Evolutionary conservation across 192 early-diverging fungal genomes (phyloP).

Genomic region (Podila clonocystis): DNA sequence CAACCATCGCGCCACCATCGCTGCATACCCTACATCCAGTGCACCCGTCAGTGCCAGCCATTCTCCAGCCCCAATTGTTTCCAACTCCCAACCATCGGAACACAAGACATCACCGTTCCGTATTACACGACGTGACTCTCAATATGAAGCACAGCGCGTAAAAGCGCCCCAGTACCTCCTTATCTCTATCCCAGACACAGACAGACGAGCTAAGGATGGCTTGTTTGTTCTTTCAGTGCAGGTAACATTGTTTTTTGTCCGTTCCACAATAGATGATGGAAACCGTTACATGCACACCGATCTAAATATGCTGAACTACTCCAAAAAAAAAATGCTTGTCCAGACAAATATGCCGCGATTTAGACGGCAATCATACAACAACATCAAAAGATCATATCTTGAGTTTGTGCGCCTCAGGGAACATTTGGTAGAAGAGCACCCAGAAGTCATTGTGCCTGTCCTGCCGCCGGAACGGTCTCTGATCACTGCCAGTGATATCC

Average conservation of each 20-base stretch:
- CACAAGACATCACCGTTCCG: neutral
- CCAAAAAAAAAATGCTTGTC: neutral
- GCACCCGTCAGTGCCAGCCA: constrained; percentile 3
- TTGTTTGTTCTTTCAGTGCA: constrained; percentile 39
- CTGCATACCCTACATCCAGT: neutral
- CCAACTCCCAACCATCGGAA: neutral
- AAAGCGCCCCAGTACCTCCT: constrained; percentile 44
- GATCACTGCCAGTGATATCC: constrained; percentile 41
- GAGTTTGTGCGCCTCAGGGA: constrained; percentile 54
- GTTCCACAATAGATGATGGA: neutral
- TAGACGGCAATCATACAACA: constrained; percentile 45
- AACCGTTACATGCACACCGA: too few species aligned
- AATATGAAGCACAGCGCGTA: constrained; percentile 38
- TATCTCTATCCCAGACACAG: constrained; percentile 40
- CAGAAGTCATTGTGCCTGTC: constrained; percentile 53
- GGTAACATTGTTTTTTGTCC: constrained; percentile 6
- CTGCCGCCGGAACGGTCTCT: constrained; percentile 48
- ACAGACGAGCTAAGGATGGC: constrained; percentile 38
- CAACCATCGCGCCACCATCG: neutral
- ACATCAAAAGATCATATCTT: constrained; percentile 47
- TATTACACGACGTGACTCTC: constrained; percentile 16
- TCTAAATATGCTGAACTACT: too few species aligned
- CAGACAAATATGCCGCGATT: constrained; percentile 56
- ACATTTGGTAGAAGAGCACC: constrained; percentile 49
- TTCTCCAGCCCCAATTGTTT: neutral